These are phyloP conservation scores for Yamadazyma triangularis DNA, from an alignment of 1,139 yeast species.

Conservation along the genomic window DNA sequence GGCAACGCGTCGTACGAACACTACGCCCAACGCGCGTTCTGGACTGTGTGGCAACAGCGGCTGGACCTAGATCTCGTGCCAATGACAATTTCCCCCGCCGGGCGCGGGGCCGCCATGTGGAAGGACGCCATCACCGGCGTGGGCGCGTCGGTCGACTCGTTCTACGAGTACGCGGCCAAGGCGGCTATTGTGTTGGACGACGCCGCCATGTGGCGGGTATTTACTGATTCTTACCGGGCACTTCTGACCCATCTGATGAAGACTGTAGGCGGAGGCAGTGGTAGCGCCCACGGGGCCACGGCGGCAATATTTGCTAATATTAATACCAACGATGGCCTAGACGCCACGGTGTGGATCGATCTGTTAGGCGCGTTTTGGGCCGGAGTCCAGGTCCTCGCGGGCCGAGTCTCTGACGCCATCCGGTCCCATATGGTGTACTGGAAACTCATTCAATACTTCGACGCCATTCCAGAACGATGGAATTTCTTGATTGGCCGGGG, in stretches of 20 bases:
- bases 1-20: conserved; percentile 69
- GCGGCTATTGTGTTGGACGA: conserved; percentile 72
- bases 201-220: conserved; percentile 52
- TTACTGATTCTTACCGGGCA: conserved; percentile 56
- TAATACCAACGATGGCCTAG: conserved; percentile 47
- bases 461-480: conserved; percentile 90
- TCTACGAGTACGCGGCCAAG: conserved; percentile 84
- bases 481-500: conserved; percentile 24
- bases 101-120: conserved; percentile 55
- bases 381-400: conserved; percentile 75
- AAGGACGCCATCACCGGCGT: conserved; percentile 65
- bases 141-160: conserved; percentile 94
- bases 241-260: conserved; percentile 44
- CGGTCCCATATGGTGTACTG: conserved; percentile 59
- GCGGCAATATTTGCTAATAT: conserved; percentile 61
- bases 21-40: conserved; percentile 58
- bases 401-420: conserved; percentile 66
- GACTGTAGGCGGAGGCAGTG: too few species aligned
- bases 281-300: conserved; percentile 36
- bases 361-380: conserved; percentile 86
- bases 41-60: conserved; percentile 67
- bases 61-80: conserved; percentile 65
- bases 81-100: conserved; percentile 67
- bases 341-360: conserved; percentile 70
- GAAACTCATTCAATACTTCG: conserved; percentile 78